These are phyloP conservation scores for Ganoderma resinaceum DNA, from an alignment of 1,284 basidiomycete genomes.

Conservation along the genomic window DNA sequence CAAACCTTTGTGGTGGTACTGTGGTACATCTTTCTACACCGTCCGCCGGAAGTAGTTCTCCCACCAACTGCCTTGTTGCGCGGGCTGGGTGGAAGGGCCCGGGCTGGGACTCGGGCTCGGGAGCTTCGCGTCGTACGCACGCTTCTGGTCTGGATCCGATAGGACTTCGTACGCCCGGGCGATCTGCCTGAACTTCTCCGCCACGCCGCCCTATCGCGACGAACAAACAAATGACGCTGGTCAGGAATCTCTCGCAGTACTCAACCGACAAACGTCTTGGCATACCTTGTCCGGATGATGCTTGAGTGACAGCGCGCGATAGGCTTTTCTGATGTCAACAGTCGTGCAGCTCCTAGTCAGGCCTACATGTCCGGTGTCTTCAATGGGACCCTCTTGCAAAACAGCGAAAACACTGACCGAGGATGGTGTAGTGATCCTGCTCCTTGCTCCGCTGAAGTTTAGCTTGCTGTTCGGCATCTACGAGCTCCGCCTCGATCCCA, in stretches of 20 bases:
- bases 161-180: conserved; percentile 19
- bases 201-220: conserved; percentile 19
- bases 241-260: background rate
- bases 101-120: background rate
- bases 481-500: conserved; percentile 7
- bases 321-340: conserved; percentile 25
- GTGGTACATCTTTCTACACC: background rate
- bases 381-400: background rate
- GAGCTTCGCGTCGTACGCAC: conserved; percentile 11
- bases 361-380: conserved; percentile 4
- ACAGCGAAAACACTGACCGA: conserved; percentile 13
- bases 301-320: conserved; percentile 19
- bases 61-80: background rate
- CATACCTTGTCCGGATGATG: conserved; percentile 31
- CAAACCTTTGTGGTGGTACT: no score
- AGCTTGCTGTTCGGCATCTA: background rate
- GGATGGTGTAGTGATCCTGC: conserved; percentile 24
- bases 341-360: conserved; percentile 12
- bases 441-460: conserved; percentile 10
- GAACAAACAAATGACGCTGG: background rate
- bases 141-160: conserved; percentile 8
- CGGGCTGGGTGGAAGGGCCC: background rate
- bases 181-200: conserved; percentile 28
- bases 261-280: background rate
- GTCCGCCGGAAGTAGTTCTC: background rate